Conservation (phyloP, 495 filamentous ascomycete genomes). For the Penicillium mononematosum region DNA sequence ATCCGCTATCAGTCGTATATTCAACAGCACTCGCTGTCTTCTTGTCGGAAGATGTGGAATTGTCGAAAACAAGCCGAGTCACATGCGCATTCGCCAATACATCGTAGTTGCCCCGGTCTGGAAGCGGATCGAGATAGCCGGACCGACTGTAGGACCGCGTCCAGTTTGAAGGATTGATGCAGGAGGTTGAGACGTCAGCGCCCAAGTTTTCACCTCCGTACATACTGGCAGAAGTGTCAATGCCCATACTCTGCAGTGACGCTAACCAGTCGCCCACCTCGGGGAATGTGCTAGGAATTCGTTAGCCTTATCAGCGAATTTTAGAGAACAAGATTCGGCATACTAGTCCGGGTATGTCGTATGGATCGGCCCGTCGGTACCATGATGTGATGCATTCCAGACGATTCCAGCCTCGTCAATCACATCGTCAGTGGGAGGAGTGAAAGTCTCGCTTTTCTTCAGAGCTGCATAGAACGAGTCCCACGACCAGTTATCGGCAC, state of each 20-base stretch:
- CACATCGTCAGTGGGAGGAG: slow-evolving; percentile 33
- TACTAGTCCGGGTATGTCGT: slow-evolving; percentile 51
- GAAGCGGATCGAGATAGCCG: slow-evolving; percentile 44
- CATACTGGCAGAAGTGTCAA: slow-evolving; percentile 28
- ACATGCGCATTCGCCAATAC: slow-evolving; percentile 46
- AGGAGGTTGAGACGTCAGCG: slow-evolving; percentile 34
- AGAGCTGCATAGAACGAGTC: slow-evolving; percentile 35
- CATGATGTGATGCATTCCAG: slow-evolving; percentile 37
- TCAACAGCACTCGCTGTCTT: slow-evolving; percentile 32
- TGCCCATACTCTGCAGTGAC: slow-evolving; percentile 27
- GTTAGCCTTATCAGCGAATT: slow-evolving; percentile 1
- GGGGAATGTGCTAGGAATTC: slow-evolving; percentile 26
- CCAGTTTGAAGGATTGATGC: slow-evolving; percentile 37
- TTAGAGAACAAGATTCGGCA: neutral
- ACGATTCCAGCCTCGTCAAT: slow-evolving; percentile 39
- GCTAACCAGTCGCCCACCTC: slow-evolving; percentile 33
- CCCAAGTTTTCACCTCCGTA: slow-evolving; percentile 34
- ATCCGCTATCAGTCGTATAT: slow-evolving; percentile 31
- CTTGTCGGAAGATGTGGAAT: slow-evolving; percentile 21
- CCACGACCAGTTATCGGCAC: slow-evolving; percentile 36
- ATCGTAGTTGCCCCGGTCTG: slow-evolving; percentile 39
- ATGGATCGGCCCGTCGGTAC: slow-evolving; percentile 44
- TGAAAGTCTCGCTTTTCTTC: slow-evolving; percentile 45
- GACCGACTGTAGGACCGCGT: slow-evolving; percentile 36
- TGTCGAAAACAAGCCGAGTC: slow-evolving; percentile 43